These are phyloP conservation scores for Ilex paraguariensis DNA, from an alignment of 305 asterid genomes.

Conservation along the genomic window DNA sequence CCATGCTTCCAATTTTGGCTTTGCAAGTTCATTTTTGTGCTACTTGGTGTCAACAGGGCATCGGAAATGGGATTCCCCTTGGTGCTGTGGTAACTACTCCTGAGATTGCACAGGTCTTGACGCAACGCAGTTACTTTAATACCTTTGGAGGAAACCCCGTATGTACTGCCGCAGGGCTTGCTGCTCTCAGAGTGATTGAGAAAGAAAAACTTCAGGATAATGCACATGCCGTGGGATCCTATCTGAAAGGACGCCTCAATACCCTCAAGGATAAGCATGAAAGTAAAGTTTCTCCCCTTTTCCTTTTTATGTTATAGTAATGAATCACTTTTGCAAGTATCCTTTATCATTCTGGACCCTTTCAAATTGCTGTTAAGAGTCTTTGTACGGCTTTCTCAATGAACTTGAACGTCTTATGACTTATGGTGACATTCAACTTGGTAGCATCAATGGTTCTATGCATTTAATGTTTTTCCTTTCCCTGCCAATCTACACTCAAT, in stretches of 20 bases:
- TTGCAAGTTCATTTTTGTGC: too few relatives aligned
- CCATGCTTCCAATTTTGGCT: neutral
- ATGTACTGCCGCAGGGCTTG: slow-evolving; percentile 65
- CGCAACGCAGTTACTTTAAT: slow-evolving; percentile 60
- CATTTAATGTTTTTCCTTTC: too few relatives aligned
- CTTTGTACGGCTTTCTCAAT: too few relatives aligned
- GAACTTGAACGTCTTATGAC: too few relatives aligned
- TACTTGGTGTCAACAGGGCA: slow-evolving; percentile 38
- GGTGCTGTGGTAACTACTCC: slow-evolving; percentile 76
- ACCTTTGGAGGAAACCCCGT: slow-evolving; percentile 82
- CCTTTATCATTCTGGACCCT: neutral
- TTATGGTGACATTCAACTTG: too few relatives aligned
- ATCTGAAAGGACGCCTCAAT: slow-evolving; percentile 50
- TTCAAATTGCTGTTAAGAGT: too few relatives aligned
- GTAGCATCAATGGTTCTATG: too few relatives aligned
- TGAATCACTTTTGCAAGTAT: neutral
- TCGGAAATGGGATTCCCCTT: slow-evolving; percentile 64
- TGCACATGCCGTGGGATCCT: slow-evolving; percentile 62
- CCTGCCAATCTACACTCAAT: too few relatives aligned
- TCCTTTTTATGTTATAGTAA: neutral
- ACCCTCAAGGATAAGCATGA: slow-evolving; percentile 57
- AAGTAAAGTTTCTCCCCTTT: slow-evolving; percentile 26
- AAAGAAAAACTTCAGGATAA: slow-evolving; percentile 64
- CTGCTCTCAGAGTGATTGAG: slow-evolving; percentile 60
- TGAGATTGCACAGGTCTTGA: slow-evolving; percentile 52